Evolutionary conservation across 495 filamentous ascomycete genomes (phyloP).

Genomic region (Amniculicola lignicola): DNA sequence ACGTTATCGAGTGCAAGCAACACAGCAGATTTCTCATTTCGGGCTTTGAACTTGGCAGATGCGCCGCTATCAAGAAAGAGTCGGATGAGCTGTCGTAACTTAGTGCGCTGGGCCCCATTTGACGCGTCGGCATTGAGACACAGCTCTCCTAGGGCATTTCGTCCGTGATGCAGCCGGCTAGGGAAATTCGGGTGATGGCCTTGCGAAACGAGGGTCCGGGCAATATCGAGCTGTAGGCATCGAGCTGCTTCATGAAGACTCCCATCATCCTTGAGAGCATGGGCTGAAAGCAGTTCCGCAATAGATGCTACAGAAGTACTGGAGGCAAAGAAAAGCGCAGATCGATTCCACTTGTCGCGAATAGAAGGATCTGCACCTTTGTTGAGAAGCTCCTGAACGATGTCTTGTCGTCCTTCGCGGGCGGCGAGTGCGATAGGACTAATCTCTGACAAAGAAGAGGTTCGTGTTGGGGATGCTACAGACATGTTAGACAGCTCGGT

Average conservation of each 20-base stretch:
- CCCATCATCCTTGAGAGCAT: slow-evolving; percentile 23
- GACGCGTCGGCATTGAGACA: slow-evolving; percentile 15
- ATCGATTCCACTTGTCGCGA: slow-evolving; percentile 25
- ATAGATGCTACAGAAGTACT: slow-evolving; percentile 3
- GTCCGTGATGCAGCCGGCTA: slow-evolving; percentile 16
- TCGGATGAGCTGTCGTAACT: slow-evolving; percentile 17
- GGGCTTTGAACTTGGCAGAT: slow-evolving; percentile 24
- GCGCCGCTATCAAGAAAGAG: slow-evolving; percentile 22
- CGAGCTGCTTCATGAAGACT: slow-evolving; percentile 31
- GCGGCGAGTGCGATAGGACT: slow-evolving; percentile 20
- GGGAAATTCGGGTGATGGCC: slow-evolving; percentile 26
- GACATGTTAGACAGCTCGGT: too few relatives aligned
- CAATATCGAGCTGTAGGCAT: slow-evolving; percentile 9
- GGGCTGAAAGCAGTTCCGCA: slow-evolving; percentile 3
- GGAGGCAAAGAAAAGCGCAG: slow-evolving; percentile 25
- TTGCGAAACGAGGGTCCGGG: slow-evolving; percentile 6
- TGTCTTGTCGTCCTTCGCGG: slow-evolving; percentile 15
- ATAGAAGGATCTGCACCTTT: slow-evolving; percentile 22
- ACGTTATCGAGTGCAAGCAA: slow-evolving; percentile 27
- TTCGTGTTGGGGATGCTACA: slow-evolving; percentile 17
- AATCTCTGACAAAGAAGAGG: slow-evolving; percentile 10
- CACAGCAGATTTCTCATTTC: slow-evolving; percentile 21
- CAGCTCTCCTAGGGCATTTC: slow-evolving; percentile 26
- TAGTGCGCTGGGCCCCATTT: slow-evolving; percentile 14
- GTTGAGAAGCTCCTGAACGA: slow-evolving; percentile 17